phyloP scores from a whole-genome alignment of 2,329 filamentous ascomycete species.

The Tothia fuscella region DNA sequence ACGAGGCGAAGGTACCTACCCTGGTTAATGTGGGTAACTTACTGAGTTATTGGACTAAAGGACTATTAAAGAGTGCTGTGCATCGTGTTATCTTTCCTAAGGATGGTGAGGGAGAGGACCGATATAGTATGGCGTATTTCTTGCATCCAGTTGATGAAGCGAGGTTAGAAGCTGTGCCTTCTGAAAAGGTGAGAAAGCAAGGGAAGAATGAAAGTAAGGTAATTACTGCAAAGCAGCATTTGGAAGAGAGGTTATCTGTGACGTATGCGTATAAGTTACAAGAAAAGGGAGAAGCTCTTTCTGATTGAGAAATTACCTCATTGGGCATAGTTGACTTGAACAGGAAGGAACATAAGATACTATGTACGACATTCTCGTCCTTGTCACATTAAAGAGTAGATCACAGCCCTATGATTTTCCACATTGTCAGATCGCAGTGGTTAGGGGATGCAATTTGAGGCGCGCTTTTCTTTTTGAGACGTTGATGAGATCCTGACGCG shows the following conservation, averaged over 20 bases:
- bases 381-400: no score
- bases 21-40: slow-evolving; percentile 60
- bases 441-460: no score
- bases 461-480: no score
- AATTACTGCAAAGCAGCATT: slow-evolving; percentile 47
- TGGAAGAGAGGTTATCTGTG: slow-evolving; percentile 43
- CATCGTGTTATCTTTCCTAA: slow-evolving; percentile 71
- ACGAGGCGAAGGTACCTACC: slow-evolving; percentile 41
- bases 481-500: no score
- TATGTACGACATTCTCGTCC: no score
- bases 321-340: no score
- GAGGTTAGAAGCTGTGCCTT: slow-evolving; percentile 43
- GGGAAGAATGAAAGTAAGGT: slow-evolving; percentile 24
- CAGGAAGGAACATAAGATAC: no score
- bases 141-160: slow-evolving; percentile 48
- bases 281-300: no score
- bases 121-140: slow-evolving; percentile 51
- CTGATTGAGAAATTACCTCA: no score
- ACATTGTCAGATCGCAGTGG: no score
- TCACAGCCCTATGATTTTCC: no score
- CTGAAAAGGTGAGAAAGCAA: slow-evolving; percentile 20
- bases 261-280: slow-evolving; percentile 23
- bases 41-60: slow-evolving; percentile 80
- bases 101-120: slow-evolving; percentile 31
- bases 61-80: slow-evolving; percentile 73